Evolutionary conservation across 2,329 filamentous ascomycete genomes (phyloP), one percentile per base, ranked within the genome.

Genomic region (Fusarium sp.): DNA sequence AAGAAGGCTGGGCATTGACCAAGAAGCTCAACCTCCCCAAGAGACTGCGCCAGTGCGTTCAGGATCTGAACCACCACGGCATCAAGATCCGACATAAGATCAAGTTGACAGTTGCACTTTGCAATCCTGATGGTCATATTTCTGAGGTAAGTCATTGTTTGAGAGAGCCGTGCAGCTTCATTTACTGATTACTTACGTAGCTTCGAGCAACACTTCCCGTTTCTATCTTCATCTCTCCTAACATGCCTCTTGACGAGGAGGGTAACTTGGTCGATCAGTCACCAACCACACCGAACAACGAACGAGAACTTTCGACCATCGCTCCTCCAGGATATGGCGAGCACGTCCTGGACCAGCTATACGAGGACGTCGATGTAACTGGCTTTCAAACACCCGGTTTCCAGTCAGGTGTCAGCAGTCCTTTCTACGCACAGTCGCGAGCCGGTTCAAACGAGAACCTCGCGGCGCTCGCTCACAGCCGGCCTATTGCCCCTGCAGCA

Each of bases 71-170:
- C 74, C 90, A 91, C 22, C 90, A 93, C 73, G 93, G 93, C 51
- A 97, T 99, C 82, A 97, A 96, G 79, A 88, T 98, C 53, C 88
- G 93, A 57, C 96, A 99, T 80, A 97, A 97, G 81, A 87, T 98
- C 71, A 95, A 95, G 82, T 87, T 98, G 75, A 94, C 93, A 50
- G 91, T 98, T 63, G 93, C 95, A 46, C 87, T 99, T 39, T 92
- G 94, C 79, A 98, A 99, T 74, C 95, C 96, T 1, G 96, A 99
- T 77, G 95, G 94, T 0, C 96, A 98, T 76, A 87, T 94, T 57
- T 98, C 94, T 57, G 95, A 98, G 86, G 89, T 92, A 84, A 76
- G 84, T 47, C 14, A 7, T 22, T 34, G 6, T 19, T 28, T 2
- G 8, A 17, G n/a, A 36, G 38, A 28, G 14, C 14, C 9, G 1